Conservation (phyloP, 2,329 filamentous ascomycete species). For the Dothidotthia symphoricarpi region DNA sequence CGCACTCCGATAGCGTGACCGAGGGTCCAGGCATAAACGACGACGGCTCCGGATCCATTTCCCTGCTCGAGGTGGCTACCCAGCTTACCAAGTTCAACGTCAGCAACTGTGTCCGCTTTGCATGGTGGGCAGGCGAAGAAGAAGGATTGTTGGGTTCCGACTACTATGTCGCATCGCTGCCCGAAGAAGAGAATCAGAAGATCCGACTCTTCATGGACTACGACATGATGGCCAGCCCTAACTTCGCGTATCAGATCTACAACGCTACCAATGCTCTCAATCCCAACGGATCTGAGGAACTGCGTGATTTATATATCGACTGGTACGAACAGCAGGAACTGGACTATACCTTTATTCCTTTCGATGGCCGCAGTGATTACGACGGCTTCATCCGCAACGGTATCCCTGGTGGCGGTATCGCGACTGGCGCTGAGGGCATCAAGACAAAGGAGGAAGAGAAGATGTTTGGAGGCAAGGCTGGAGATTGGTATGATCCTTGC, state of each 20-base stretch:
- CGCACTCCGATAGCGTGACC: constrained; percentile 43
- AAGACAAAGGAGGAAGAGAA: constrained; percentile 41
- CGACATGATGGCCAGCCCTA: constrained; percentile 45
- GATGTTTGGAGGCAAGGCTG: constrained; percentile 42
- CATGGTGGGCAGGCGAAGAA: constrained; percentile 43
- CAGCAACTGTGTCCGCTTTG: constrained; percentile 43
- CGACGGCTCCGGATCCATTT: constrained; percentile 42
- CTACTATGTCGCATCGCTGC: constrained; percentile 40
- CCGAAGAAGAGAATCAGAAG: constrained; percentile 39
- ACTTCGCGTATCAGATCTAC: constrained; percentile 44
- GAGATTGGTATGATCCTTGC: constrained; percentile 42
- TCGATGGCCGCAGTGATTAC: constrained; percentile 44
- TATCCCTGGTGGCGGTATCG: constrained; percentile 43
- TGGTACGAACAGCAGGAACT: constrained; percentile 40
- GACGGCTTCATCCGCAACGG: constrained; percentile 44
- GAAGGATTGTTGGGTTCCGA: constrained; percentile 42
- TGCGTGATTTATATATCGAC: constrained; percentile 40
- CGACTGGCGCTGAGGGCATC: constrained; percentile 44
- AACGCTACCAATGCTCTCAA: constrained; percentile 41
- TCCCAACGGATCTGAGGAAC: constrained; percentile 38
- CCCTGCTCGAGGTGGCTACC: constrained; percentile 42
- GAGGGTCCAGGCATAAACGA: constrained; percentile 47
- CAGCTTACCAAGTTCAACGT: constrained; percentile 43
- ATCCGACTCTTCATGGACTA: constrained; percentile 47
- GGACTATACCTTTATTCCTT: constrained; percentile 42